Percentiles rank a stretch among this genome's conserved stretches.
phyloP scores from a whole-genome alignment of 768 basidiomycete genomes.

The Podaxis carcinomalis region DNA sequence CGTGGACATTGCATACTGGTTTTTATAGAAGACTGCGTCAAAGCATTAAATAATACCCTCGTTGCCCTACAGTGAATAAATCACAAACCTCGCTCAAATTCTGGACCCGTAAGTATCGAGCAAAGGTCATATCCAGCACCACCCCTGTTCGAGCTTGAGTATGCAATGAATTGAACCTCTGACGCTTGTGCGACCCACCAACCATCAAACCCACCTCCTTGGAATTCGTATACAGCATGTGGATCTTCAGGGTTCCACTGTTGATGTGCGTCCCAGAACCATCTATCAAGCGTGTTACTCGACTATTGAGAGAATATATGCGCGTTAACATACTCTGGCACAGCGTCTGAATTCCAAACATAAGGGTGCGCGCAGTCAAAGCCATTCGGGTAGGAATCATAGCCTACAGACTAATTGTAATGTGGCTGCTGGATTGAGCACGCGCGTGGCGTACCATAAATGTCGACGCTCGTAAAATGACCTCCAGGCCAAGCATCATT shows the following conservation, averaged over 20 bases:
- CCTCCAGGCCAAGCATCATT: constrained; percentile 45
- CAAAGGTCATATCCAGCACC: constrained; percentile 32
- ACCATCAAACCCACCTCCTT: constrained; percentile 50
- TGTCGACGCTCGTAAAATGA: constrained; percentile 40
- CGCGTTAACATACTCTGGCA: constrained; percentile 29
- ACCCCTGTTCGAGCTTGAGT: constrained; percentile 27
- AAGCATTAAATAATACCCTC: background rate
- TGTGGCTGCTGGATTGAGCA: background rate
- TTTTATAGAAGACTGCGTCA: constrained; percentile 42
- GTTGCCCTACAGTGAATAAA: background rate
- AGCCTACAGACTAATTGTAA: constrained; percentile 12
- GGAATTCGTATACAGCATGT: constrained; percentile 41
- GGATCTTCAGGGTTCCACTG: constrained; percentile 30
- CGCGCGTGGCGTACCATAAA: constrained; percentile 31
- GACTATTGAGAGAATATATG: too few species aligned
- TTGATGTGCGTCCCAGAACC: constrained; percentile 36
- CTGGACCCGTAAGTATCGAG: constrained; percentile 30
- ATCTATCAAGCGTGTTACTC: constrained; percentile 18
- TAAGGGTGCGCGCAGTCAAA: constrained; percentile 50
- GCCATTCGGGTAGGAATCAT: constrained; percentile 47
- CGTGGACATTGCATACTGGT: constrained; percentile 41
- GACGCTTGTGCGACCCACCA: constrained; percentile 24
- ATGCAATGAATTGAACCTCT: background rate
- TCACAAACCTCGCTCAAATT: constrained; percentile 39
- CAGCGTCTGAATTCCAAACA: constrained; percentile 38